Conservation (phyloP, 441 rosid genomes). For the Erodium chrysanthum region DNA sequence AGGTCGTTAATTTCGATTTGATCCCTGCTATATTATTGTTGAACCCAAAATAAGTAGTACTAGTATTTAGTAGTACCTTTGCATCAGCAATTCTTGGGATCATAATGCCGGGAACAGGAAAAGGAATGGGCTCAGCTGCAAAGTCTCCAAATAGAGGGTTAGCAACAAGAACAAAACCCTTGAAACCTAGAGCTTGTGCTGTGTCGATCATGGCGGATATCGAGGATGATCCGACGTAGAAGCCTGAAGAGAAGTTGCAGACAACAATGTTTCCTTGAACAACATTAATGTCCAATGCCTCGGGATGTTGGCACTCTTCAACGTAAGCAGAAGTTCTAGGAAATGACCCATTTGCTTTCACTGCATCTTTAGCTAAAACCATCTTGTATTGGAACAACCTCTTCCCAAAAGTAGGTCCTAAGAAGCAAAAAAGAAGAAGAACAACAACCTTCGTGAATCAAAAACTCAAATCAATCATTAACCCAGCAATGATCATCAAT, state of each 20-base stretch:
- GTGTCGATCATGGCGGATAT: conserved; percentile 48
- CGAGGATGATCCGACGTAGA: conserved; percentile 42
- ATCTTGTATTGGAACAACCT: conserved; percentile 38
- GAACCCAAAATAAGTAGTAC: too few relatives aligned
- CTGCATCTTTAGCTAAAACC: conserved; percentile 63
- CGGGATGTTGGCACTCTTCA: conserved; percentile 58
- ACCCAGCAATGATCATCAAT: neutral
- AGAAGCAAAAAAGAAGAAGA: neutral
- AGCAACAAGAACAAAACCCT: conserved; percentile 60
- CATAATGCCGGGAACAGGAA: conserved; percentile 34
- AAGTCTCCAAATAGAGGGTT: conserved; percentile 54
- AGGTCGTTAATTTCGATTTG: too few relatives aligned
- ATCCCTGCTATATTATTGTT: too few relatives aligned
- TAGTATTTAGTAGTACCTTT: conserved; percentile 33
- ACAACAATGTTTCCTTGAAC: conserved; percentile 45
- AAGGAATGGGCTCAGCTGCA: conserved; percentile 48
- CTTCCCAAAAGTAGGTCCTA: conserved; percentile 59
- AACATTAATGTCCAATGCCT: conserved; percentile 29
- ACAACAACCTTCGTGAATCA: neutral
- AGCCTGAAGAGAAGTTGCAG: conserved; percentile 50
- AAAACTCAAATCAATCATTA: neutral
- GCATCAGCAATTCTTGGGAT: conserved; percentile 48
- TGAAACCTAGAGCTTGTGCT: conserved; percentile 46
- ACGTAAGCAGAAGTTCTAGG: conserved; percentile 35
- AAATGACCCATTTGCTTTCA: conserved; percentile 33